Evolutionary conservation across 78 protist species (phyloP), one percentile per base, ranked within the genome.

Genomic region (Isochrysis galbana): DNA sequence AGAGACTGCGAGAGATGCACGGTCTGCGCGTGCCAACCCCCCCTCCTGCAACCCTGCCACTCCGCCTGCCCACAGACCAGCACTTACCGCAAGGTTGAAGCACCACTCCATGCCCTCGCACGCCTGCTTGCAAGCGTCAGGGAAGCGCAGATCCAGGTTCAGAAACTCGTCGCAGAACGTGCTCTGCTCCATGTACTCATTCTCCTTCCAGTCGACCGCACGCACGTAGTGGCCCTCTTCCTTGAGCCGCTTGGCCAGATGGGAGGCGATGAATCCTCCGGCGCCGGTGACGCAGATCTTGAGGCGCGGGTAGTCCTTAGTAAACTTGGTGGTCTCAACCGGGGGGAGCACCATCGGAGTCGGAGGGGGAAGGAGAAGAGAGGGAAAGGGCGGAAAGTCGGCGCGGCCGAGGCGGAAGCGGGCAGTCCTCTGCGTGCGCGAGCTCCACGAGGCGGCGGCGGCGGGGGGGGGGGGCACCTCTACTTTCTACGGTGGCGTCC

Each of bases 201-300:
- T 95, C 44, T 77, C 41, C 95, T 95, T 95, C 97, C 97, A 95
- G 86, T 97, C 98, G 25, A 91, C 97, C 4, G 51, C 95, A 34
- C 93, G 67, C 45, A 97, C 98, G 7, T 14, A 34, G 87, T 96
- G 77, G 19, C 98, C 98, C 41, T 95, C 94, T 39, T 21, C 69
- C 90, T 95, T 95, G 41, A 97, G 87, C 44, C 94, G 89, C 61
- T 74, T 47, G 0, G 96, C 98, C 0, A 95, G 90, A 92, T 97
- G 97, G 19, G 97, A 94, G 32, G 98, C 98, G 74, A 97, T 95
- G 94, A 97, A 97, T 54, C 98, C 98, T n/a, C 95, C 97, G 4
- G 96, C 98, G 25, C 98, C 98, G 46, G 92, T 67, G 17, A 96
- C 54, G 67, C 92, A 90, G 88, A 90, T 78, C 48, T 42, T 78